Evolutionary conservation across 306 rosid species (phyloP), one percentile per base, ranked within the genome.

Genomic region (Oxytropis ochrocephala): DNA sequence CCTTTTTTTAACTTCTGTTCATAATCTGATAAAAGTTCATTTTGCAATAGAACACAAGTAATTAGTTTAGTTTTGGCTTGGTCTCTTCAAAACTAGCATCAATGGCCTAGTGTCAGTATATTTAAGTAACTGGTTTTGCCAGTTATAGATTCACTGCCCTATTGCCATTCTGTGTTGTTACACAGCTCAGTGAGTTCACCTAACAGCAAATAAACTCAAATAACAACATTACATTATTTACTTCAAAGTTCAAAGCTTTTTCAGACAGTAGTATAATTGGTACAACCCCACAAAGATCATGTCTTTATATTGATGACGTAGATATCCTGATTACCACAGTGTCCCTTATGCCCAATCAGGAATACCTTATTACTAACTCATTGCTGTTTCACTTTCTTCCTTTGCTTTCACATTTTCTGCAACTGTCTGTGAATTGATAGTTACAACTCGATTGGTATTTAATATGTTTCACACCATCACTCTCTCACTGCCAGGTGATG

Each of bases 201-300:
- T 12, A 68, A 73, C 79, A 68, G 54, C 64, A 73, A 68, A 67
- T 54, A 70, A 73, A 55, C 63, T 58, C 83, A 58, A 44, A 14
- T 19, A 7, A 33, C 46, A 77, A 18, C 39, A 43, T 64, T 59
- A 16, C 14, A 19, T 52, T 54, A 73, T 59, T 29, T 67, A 16
- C 60, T 54, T 66, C 62, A 78, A 27, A 32, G n/a, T n/a, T n/a
- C n/a, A n/a, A n/a, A n/a, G n/a, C 70, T 49, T 63, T 68, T 68
- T 58, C 70, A 82, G 77, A 73, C 78, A 66, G 29, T 58, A 64
- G 35, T 58, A 64, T 62, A 70, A 64, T 54, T 33, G 11, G 18
- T 11, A 17, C 56, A 79, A 24, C 79, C 86, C 81, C 83, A 79
- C 83, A 71, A 82, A 82, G 75, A 72, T 82, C 44, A 59, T 75